phyloP scores from a whole-genome alignment of 192 early-diverging fungal genomes.

The Cetraspora pellucida region DNA sequence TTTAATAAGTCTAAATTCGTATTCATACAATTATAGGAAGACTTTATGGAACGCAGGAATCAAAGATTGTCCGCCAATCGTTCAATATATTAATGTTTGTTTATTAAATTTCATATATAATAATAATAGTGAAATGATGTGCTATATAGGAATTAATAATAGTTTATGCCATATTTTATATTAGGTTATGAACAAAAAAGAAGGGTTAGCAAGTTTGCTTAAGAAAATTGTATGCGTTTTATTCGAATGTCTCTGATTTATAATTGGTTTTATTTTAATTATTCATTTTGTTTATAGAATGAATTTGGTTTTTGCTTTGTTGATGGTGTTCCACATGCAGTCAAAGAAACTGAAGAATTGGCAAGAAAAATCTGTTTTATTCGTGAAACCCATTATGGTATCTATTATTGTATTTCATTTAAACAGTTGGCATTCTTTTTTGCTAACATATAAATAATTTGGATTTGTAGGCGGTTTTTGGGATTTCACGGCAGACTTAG shows the following conservation, averaged over 20 bases:
- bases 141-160: background rate
- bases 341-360: constrained; percentile 66
- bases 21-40: background rate
- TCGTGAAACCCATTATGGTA: constrained; percentile 77
- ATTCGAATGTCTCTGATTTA: background rate
- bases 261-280: background rate
- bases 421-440: background rate
- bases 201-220: constrained; percentile 72
- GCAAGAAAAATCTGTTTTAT: constrained; percentile 70
- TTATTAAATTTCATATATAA: background rate
- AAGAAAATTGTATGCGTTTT: constrained; percentile 53
- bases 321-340: constrained; percentile 64
- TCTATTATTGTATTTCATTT: constrained; percentile 56
- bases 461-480: constrained; percentile 59
- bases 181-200: constrained; percentile 66
- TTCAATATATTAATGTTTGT: constrained; percentile 32
- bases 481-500: constrained; percentile 75
- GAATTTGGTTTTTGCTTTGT: constrained; percentile 77
- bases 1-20: background rate
- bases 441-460: background rate
- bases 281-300: constrained; percentile 43
- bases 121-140: background rate
- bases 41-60: constrained; percentile 37
- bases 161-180: constrained; percentile 10
- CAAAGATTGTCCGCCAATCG: constrained; percentile 42